Conservation (phyloP, 2,329 filamentous ascomycete species). For the Blastomyces emzantsi region DNA sequence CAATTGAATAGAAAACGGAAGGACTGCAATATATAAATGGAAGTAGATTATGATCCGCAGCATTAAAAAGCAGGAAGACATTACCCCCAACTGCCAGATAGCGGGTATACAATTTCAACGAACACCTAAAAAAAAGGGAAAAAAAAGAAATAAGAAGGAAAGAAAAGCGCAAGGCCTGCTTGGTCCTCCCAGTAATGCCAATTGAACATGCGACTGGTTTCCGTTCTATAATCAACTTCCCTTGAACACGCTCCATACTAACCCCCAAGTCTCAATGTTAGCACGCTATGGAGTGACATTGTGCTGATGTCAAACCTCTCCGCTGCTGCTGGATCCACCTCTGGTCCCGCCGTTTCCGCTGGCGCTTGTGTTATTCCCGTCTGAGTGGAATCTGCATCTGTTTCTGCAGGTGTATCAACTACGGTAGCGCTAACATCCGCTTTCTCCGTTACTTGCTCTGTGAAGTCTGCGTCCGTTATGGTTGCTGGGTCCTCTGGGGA, state of each 20-base stretch:
- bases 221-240: neutral
- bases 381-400: neutral
- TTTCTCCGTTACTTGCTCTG: neutral
- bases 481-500: neutral
- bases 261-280: slow-evolving; percentile 9
- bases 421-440: neutral
- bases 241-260: neutral
- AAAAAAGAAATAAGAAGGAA: neutral
- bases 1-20: neutral
- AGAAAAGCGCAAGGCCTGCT: slow-evolving; percentile 3
- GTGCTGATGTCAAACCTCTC: slow-evolving; percentile 6
- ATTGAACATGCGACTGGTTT: neutral
- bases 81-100: neutral
- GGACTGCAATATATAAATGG: neutral
- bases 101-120: neutral
- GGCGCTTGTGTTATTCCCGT: neutral
- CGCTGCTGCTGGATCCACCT: neutral
- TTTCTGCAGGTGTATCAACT: neutral
- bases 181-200: neutral
- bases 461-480: neutral
- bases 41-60: neutral
- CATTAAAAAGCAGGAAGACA: neutral
- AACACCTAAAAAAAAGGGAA: neutral
- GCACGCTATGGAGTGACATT: slow-evolving; percentile 5
- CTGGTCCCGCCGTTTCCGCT: neutral